A percentile compares a stretch with the other conserved stretches of the same genome.
Evolutionary conservation across 345 rosid genomes (phyloP).

Genomic region (Linum usitatissimum): DNA sequence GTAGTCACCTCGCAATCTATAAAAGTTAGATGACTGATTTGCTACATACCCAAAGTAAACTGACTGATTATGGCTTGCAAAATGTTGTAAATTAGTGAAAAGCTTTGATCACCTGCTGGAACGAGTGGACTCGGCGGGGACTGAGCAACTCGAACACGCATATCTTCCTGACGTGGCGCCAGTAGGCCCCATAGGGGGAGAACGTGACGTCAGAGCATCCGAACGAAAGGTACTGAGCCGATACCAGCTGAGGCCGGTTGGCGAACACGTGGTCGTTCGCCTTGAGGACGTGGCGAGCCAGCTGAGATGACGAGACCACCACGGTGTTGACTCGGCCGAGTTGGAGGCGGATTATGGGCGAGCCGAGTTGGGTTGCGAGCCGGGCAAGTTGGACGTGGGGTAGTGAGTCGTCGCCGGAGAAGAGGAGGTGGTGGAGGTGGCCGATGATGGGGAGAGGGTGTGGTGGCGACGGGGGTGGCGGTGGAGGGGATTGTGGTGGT

Average conservation of each 20-base stretch:
- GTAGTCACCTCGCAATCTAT: no score
- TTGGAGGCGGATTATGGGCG: constrained; percentile 32
- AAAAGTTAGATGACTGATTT: no score
- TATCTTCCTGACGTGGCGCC: constrained; percentile 30
- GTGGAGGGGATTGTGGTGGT: neutral
- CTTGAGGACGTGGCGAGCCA: constrained; percentile 20
- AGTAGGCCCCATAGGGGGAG: constrained; percentile 30
- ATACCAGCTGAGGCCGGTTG: constrained; percentile 21
- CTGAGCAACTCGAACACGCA: constrained; percentile 33
- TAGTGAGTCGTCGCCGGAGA: constrained; percentile 28
- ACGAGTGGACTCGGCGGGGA: constrained; percentile 22
- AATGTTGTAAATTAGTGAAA: no score
- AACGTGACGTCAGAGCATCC: constrained; percentile 31
- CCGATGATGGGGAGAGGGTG: constrained; percentile 29
- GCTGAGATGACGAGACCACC: constrained; percentile 22
- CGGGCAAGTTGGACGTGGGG: constrained; percentile 28
- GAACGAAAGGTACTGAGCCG: constrained; percentile 24
- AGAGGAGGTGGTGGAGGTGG: constrained; percentile 38
- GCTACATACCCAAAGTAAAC: no score
- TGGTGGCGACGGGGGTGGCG: constrained; percentile 20
- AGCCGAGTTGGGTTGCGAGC: constrained; percentile 23
- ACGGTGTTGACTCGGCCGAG: constrained; percentile 33
- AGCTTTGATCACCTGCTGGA: constrained; percentile 10
- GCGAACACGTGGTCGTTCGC: constrained; percentile 24
- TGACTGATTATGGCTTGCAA: no score